Base-by-base conservation (phyloP, 2,329 filamentous ascomycete species). In the Aspergillus luchuensis region DNA sequence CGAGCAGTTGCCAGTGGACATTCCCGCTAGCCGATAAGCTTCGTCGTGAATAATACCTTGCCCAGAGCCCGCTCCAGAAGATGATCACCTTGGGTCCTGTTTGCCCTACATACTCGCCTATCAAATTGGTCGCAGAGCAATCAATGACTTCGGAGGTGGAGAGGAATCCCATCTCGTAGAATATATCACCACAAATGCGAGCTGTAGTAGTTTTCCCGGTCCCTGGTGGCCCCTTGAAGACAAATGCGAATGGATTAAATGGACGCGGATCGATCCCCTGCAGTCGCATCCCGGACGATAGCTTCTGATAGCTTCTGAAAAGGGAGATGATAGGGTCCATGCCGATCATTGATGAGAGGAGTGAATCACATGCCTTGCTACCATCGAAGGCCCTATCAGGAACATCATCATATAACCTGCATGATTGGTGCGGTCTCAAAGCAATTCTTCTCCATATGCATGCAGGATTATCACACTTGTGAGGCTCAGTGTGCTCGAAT, bases 171-270 rank as follows among this genome's bases (percentile, higher is more conserved):
- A 91, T 84, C 66, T 91, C 87, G 69, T 89, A 91, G 67, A 85
- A 92, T 0, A 92, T 79, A 64, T 90, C 84, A 10, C 89, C 89
- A 81, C 92, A 89, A 63, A 87, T 89, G 10, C 81, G 15, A 7
- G 90, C 90, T 0, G 82, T 90, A 0, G 87, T 87, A 0, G 89
- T 91, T 69, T 91, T 92, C 0, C 89, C 89, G 0, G 89, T 91
- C 0, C 83, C 82, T 80, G 66, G 60, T 5, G 33, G 47, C 2
- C 51, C 60, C 23, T 57, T 56, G 51, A 62, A 60, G 28, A 63
- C 30, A 23, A 56, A 63, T 2, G 11, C 50, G 10, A 57, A 59
- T 3, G 59, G 60, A 1, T 56, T 13, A 13, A 8, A 45, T 21
- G 41, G 41, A 11, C 41, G 41, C 41, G 41, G 41, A 45, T 45